phyloP scores from a whole-genome alignment of 768 basidiomycete genomes.

The Kwoniella botswanensis region DNA sequence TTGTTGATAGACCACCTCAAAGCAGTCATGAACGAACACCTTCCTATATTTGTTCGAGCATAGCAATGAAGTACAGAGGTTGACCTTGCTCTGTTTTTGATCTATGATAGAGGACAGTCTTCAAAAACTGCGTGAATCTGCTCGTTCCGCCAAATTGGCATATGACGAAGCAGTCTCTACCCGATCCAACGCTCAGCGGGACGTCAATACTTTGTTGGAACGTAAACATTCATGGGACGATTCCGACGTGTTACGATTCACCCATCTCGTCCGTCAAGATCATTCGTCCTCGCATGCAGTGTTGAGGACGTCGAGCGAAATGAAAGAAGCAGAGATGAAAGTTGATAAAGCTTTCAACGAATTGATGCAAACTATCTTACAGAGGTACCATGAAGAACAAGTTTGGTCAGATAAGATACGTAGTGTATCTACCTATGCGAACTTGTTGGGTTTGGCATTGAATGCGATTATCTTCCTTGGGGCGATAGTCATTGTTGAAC shows the following conservation, averaged over 20 bases:
- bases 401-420: slow-evolving; percentile 99
- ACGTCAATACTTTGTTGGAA: slow-evolving; percentile 91
- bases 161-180: slow-evolving; percentile 79
- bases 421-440: slow-evolving; percentile 91
- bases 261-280: slow-evolving; percentile 85
- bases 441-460: slow-evolving; percentile 78
- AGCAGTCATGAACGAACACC: not conserved
- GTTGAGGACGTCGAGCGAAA: slow-evolving; percentile 68
- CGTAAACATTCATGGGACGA: slow-evolving; percentile 95
- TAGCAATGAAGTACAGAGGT: not conserved
- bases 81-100: not conserved
- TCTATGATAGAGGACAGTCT: slow-evolving; percentile 71
- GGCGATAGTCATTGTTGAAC: slow-evolving; percentile 90
- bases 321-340: slow-evolving; percentile 72
- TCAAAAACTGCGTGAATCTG: slow-evolving; percentile 68
- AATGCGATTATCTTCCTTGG: slow-evolving; percentile 89
- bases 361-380: slow-evolving; percentile 83
- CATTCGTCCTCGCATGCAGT: slow-evolving; percentile 85
- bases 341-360: slow-evolving; percentile 85
- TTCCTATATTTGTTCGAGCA: not conserved
- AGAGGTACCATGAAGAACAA: slow-evolving; percentile 95
- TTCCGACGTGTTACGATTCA: slow-evolving; percentile 82
- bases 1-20: not conserved
- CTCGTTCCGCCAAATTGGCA: slow-evolving; percentile 72
- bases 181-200: slow-evolving; percentile 85